phyloP scores from a whole-genome alignment of 371 early-diverging fungal genomes.

The Mucor saturninus region DNA sequence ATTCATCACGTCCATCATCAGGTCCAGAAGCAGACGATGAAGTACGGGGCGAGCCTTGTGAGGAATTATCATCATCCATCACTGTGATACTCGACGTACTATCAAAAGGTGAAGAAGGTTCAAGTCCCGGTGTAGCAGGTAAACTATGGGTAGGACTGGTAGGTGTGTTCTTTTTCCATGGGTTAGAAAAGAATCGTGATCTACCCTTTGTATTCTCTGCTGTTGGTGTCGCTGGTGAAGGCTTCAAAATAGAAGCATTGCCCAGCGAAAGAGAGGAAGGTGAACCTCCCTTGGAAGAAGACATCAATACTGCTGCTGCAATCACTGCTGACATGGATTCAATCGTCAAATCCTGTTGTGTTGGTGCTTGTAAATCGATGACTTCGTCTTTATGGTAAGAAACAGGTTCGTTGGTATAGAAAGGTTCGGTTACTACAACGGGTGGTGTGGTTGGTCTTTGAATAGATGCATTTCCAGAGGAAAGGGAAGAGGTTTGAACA shows the following conservation, averaged over 20 bases:
- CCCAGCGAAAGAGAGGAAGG: conserved; percentile 49
- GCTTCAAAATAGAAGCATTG: conserved; percentile 48
- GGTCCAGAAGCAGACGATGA: conserved; percentile 6
- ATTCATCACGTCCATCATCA: conserved; percentile 50
- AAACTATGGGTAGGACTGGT: not conserved
- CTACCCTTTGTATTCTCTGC: conserved; percentile 2
- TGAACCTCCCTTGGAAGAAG: conserved; percentile 24
- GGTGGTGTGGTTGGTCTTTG: conserved; percentile 11
- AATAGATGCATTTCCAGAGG: conserved; percentile 43
- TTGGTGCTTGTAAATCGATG: conserved; percentile 24
- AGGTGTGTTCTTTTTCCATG: conserved; percentile 17
- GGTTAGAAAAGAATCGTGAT: conserved; percentile 17
- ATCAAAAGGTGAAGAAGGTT: conserved; percentile 9
- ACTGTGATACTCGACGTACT: not conserved
- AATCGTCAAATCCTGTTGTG: conserved; percentile 32
- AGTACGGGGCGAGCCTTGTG: conserved; percentile 16
- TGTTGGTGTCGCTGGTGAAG: conserved; percentile 12
- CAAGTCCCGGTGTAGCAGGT: conserved; percentile 12
- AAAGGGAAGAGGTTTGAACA: conserved; percentile 30
- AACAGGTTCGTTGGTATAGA: not conserved
- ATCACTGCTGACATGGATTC: conserved; percentile 55
- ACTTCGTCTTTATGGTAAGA: not conserved
- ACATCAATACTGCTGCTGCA: conserved; percentile 53
- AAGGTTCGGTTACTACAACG: not conserved
- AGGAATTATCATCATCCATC: conserved; percentile 19